Percentiles rank a stretch among this genome's conserved stretches.
These are phyloP conservation scores for Darksidea phi DNA, from an alignment of 495 filamentous ascomycete species.

Conservation along the genomic window DNA sequence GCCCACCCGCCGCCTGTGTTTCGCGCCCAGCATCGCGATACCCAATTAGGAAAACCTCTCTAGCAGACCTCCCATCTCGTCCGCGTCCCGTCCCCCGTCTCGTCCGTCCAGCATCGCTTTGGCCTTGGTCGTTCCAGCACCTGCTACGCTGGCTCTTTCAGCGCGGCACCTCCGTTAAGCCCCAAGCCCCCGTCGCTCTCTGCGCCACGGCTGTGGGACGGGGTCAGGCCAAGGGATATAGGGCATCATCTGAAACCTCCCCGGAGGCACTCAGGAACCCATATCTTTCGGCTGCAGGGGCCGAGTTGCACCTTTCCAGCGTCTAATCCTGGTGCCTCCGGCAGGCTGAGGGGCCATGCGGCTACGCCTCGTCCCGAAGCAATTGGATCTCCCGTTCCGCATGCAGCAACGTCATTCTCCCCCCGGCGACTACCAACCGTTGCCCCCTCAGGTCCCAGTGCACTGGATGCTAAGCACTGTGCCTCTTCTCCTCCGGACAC, in stretches of 20 bases:
- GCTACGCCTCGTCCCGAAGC: constrained; percentile 28
- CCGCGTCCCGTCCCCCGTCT: background rate
- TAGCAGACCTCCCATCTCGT: no score
- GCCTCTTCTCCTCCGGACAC: constrained; percentile 13
- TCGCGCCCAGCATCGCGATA: background rate
- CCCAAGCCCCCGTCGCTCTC: constrained; percentile 4
- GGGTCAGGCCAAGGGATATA: constrained; percentile 30
- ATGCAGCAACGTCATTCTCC: constrained; percentile 15
- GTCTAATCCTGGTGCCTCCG: constrained; percentile 27
- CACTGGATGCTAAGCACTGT: constrained; percentile 1
- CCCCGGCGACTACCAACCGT: constrained; percentile 15
- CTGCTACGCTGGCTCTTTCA: no score
- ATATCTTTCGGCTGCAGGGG: constrained; percentile 24
- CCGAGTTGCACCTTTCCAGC: constrained; percentile 33
- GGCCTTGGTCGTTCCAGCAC: background rate
- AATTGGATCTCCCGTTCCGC: constrained; percentile 26
- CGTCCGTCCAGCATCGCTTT: background rate
- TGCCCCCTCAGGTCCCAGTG: background rate
- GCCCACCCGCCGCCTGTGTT: background rate
- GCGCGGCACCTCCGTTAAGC: background rate
- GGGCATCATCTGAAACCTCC: constrained; percentile 35
- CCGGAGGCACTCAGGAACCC: constrained; percentile 30
- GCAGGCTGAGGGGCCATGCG: constrained; percentile 26
- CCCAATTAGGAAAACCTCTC: background rate
- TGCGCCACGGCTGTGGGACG: background rate